phyloP scores from a whole-genome alignment of 2,329 filamentous ascomycete genomes.

The Shiraia bambusicola region DNA sequence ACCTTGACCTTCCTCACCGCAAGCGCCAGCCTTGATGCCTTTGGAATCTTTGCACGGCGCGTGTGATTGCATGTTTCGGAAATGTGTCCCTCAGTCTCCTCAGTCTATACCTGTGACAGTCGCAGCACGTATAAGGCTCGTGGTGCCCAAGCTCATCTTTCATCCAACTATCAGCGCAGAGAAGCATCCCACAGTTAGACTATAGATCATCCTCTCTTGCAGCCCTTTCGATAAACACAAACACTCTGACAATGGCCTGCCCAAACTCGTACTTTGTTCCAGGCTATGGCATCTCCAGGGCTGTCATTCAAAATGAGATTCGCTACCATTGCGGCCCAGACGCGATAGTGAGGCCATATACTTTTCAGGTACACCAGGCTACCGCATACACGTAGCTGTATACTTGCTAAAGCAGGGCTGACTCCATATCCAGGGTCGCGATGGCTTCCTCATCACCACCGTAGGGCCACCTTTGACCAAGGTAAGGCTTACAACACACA shows the following conservation, averaged over 20 bases:
- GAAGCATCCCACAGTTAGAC: slow-evolving; percentile 11
- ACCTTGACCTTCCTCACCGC: slow-evolving; percentile 15
- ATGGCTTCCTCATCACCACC: slow-evolving; percentile 47
- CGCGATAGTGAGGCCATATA: slow-evolving; percentile 46
- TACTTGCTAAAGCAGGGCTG: slow-evolving; percentile 15
- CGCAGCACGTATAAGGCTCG: slow-evolving; percentile 23
- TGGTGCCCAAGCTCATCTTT: slow-evolving; percentile 20
- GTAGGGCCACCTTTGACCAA: slow-evolving; percentile 45
- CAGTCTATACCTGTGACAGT: slow-evolving; percentile 3
- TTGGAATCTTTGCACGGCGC: slow-evolving; percentile 6
- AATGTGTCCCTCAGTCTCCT: slow-evolving; percentile 5
- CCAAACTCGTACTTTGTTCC: slow-evolving; percentile 47
- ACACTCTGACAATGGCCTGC: slow-evolving; percentile 22
- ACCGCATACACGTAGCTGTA: background rate
- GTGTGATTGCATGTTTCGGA: slow-evolving; percentile 15
- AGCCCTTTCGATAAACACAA: slow-evolving; percentile 1
- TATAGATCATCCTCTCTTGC: slow-evolving; percentile 10
- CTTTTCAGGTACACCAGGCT: slow-evolving; percentile 40
- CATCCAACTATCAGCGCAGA: slow-evolving; percentile 12
- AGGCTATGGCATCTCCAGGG: slow-evolving; percentile 46
- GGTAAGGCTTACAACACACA: slow-evolving; percentile 21
- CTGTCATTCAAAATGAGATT: slow-evolving; percentile 49
- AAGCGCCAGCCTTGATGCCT: slow-evolving; percentile 4
- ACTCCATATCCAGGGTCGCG: slow-evolving; percentile 38
- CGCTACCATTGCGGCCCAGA: slow-evolving; percentile 47